Evolutionary conservation across 2,329 filamentous ascomycete species (phyloP).

Genomic region (Phaeophleospora eucalypticola): DNA sequence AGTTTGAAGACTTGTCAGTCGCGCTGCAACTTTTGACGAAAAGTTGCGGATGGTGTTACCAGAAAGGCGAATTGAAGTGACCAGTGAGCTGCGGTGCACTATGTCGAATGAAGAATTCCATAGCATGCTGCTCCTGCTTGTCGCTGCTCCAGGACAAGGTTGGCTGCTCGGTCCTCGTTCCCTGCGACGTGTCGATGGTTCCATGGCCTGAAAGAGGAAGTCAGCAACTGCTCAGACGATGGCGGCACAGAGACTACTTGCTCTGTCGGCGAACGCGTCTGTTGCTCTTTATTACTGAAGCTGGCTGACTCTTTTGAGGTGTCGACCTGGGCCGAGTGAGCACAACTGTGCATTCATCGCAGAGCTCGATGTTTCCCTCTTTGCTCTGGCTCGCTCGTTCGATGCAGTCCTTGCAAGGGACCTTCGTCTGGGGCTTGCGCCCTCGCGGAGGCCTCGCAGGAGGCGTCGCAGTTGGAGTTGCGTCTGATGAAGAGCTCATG

Average conservation of each 20-base stretch:
- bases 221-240: too few species aligned
- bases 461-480: not conserved
- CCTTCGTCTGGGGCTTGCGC: constrained; percentile 12
- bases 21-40: too few species aligned
- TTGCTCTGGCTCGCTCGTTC: constrained; percentile 21
- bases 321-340: constrained; percentile 16
- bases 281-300: not conserved
- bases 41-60: too few species aligned
- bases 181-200: constrained; percentile 18
- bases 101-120: constrained; percentile 23
- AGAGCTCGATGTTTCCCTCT: constrained; percentile 19
- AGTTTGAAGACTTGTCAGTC: too few species aligned
- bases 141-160: constrained; percentile 18
- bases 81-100: constrained; percentile 24
- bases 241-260: too few species aligned
- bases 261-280: constrained; percentile 14
- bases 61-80: constrained; percentile 27
- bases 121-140: constrained; percentile 19
- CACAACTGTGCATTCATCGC: constrained; percentile 19
- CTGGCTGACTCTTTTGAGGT: constrained; percentile 3
- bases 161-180: constrained; percentile 13
- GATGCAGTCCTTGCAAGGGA: constrained; percentile 27
- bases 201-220: too few species aligned
- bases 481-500: constrained; percentile 3
- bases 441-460: constrained; percentile 5